phyloP scores from a whole-genome alignment of 2,329 filamentous ascomycete species.

The Macrophomina tecta region DNA sequence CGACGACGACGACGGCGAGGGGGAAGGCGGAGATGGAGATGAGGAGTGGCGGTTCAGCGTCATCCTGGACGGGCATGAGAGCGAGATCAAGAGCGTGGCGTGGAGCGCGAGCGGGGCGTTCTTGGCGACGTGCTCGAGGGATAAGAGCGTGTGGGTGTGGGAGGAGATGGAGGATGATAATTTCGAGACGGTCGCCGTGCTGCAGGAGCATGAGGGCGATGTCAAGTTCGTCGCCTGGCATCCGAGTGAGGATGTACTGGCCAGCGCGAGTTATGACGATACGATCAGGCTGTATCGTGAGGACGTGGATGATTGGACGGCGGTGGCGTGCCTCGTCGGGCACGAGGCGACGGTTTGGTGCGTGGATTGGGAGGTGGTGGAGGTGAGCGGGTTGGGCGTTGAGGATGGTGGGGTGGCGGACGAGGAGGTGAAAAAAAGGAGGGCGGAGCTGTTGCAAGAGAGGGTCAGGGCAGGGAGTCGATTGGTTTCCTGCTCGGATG shows the following conservation, averaged over 20 bases:
- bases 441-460: slow-evolving; percentile 43
- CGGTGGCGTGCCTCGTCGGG: slow-evolving; percentile 79
- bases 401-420: slow-evolving; percentile 34
- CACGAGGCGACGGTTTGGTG: slow-evolving; percentile 91
- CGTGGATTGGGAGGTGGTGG: slow-evolving; percentile 67
- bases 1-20: slow-evolving; percentile 6
- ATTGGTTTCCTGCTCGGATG: slow-evolving; percentile 84
- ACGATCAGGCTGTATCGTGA: slow-evolving; percentile 88
- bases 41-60: slow-evolving; percentile 91
- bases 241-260: slow-evolving; percentile 77
- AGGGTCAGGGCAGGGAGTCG: slow-evolving; percentile 58
- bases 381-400: slow-evolving; percentile 36
- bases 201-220: slow-evolving; percentile 93
- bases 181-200: slow-evolving; percentile 93
- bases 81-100: slow-evolving; percentile 82
- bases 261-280: slow-evolving; percentile 93
- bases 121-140: slow-evolving; percentile 87
- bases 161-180: slow-evolving; percentile 95
- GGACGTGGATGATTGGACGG: slow-evolving; percentile 93
- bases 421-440: slow-evolving; percentile 40
- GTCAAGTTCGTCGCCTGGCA: slow-evolving; percentile 96
- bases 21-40: slow-evolving; percentile 45
- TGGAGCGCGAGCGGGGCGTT: slow-evolving; percentile 78
- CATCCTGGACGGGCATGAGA: slow-evolving; percentile 92
- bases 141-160: slow-evolving; percentile 98